These are phyloP conservation scores for Heliamphora pulchella DNA, from an alignment of 179 eudicot species.

Conservation along the genomic window DNA sequence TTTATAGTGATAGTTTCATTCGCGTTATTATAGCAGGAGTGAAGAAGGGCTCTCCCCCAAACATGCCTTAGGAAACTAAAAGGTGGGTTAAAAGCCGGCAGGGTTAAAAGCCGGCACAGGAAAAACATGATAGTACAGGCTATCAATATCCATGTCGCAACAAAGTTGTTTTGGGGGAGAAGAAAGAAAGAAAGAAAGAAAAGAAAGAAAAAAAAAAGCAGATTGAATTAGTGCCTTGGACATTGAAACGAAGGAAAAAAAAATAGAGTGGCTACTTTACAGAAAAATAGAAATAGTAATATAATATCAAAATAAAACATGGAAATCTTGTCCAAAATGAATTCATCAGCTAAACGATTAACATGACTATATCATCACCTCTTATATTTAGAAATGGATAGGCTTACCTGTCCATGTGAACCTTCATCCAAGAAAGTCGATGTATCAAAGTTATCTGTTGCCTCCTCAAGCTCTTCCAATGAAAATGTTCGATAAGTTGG, in stretches of 20 bases:
- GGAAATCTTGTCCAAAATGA: not conserved
- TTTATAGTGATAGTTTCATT: not conserved
- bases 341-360: not conserved
- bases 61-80: no score
- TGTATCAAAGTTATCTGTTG: constrained; percentile 59
- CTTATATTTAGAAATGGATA: not conserved
- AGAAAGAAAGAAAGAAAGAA: not conserved
- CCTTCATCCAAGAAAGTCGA: constrained; percentile 68
- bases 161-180: not conserved
- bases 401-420: constrained; percentile 67
- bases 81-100: no score
- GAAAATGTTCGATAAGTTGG: constrained; percentile 69
- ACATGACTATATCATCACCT: not conserved
- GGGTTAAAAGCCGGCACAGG: no score
- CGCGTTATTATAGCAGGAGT: no score
- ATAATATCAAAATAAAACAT: not conserved
- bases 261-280: no score
- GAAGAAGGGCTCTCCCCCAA: no score
- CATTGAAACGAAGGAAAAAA: not conserved
- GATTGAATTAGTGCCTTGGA: not conserved
- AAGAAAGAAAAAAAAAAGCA: not conserved
- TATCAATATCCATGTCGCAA: not conserved
- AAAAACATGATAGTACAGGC: no score
- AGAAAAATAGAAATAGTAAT: not conserved
- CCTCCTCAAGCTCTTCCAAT: constrained; percentile 73